Evolutionary conservation across 495 filamentous ascomycete species (phyloP).

Genomic region (Tuber brumale): DNA sequence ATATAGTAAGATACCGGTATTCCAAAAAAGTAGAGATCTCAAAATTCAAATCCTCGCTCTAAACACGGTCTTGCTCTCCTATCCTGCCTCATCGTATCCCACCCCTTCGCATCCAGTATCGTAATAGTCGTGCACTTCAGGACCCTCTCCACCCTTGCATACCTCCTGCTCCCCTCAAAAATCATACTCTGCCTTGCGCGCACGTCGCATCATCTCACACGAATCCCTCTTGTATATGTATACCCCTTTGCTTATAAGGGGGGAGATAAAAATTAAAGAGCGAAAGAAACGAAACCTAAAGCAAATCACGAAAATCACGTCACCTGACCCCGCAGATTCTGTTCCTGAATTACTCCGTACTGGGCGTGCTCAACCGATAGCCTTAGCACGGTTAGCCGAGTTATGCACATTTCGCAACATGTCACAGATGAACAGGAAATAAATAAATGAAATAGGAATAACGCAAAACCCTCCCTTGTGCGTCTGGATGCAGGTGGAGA

Average conservation of each 20-base stretch:
- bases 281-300: neutral
- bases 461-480: neutral
- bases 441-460: neutral
- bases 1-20: neutral
- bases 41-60: neutral
- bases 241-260: too few species aligned
- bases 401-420: neutral
- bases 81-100: neutral
- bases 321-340: neutral
- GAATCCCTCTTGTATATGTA: neutral
- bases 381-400: neutral
- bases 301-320: neutral
- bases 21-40: neutral
- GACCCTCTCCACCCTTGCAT: neutral
- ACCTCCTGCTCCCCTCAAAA: neutral
- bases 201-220: neutral
- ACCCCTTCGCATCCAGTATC: neutral
- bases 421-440: neutral
- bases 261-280: neutral
- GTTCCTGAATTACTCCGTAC: conserved; percentile 2
- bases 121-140: neutral
- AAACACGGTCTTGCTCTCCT: neutral
- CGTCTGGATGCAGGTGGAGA: neutral
- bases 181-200: neutral
- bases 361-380: neutral